Evolutionary conservation across 2,329 filamentous ascomycete species (phyloP).

Genomic region (Ramichloridium luteum): DNA sequence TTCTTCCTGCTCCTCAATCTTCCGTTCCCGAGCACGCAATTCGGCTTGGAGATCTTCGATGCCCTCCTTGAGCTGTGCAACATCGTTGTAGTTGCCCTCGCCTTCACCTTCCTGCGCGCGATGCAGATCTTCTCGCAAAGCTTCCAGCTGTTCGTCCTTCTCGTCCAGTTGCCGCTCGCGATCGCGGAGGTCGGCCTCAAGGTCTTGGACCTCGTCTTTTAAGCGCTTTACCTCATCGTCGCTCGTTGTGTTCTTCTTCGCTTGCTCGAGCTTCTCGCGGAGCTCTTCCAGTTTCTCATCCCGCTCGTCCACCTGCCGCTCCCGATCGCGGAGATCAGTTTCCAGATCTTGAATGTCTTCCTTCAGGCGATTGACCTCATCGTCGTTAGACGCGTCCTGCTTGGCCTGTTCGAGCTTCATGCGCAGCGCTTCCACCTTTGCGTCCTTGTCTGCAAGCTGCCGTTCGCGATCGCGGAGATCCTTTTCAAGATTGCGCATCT

Average conservation of each 20-base stretch:
- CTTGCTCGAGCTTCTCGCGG: conserved; percentile 29
- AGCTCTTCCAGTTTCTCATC: conserved; percentile 40
- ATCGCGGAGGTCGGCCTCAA: conserved; percentile 42
- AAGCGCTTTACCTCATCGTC: conserved; percentile 25
- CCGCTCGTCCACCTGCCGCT: conserved; percentile 25
- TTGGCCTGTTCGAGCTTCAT: conserved; percentile 29
- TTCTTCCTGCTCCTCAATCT: conserved; percentile 31
- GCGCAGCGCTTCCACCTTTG: conserved; percentile 34
- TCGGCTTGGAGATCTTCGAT: conserved; percentile 37
- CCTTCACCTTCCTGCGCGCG: conserved; percentile 17
- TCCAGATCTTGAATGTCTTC: conserved; percentile 40
- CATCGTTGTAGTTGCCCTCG: conserved; percentile 23
- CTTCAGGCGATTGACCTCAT: conserved; percentile 29
- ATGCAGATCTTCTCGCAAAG: conserved; percentile 29
- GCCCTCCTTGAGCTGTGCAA: conserved; percentile 34
- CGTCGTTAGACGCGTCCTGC: conserved; percentile 21
- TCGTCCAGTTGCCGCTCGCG: conserved; percentile 25
- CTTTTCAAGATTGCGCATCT: conserved; percentile 38
- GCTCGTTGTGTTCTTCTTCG: conserved; percentile 20
- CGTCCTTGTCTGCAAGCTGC: conserved; percentile 29
- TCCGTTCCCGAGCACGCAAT: conserved; percentile 37
- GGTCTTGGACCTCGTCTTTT: conserved; percentile 37
- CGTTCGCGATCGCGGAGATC: conserved; percentile 39
- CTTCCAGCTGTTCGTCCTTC: conserved; percentile 40
- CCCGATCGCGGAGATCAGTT: conserved; percentile 39